Percentiles rank a stretch among this genome's conserved stretches.
Conservation (phyloP, 352 stramenopile species). For the Peronospora farinosa region DNA sequence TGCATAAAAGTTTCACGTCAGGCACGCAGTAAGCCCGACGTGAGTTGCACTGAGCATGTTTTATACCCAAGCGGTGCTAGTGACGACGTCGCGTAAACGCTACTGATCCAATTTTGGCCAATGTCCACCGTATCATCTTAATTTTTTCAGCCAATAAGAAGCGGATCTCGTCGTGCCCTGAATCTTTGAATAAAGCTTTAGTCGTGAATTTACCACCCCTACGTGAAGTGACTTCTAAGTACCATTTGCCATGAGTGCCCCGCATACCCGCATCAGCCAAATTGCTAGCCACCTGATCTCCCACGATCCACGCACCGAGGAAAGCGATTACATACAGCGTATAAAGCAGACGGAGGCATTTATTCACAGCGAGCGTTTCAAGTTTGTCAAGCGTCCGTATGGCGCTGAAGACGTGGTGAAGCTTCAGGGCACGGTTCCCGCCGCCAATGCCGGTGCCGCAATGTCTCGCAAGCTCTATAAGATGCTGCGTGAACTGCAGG, state of each 20-base stretch:
- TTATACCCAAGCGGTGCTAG: constrained; percentile 30
- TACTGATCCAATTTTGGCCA: constrained; percentile 24
- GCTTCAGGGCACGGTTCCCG: constrained; percentile 68
- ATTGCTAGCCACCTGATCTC: constrained; percentile 64
- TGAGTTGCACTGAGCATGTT: constrained; percentile 15
- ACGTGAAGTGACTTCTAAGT: constrained; percentile 14
- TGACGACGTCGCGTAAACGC: constrained; percentile 54
- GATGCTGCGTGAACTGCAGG: constrained; percentile 78
- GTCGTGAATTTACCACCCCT: constrained; percentile 40
- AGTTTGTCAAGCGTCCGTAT: constrained; percentile 78
- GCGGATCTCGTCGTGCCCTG: constrained; percentile 14
- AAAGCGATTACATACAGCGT: constrained; percentile 53
- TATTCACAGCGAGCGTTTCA: constrained; percentile 65
- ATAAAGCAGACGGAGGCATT: constrained; percentile 73
- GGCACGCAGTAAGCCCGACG: neutral
- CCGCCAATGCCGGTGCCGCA: constrained; percentile 38
- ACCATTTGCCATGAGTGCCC: constrained; percentile 43
- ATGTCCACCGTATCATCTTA: neutral
- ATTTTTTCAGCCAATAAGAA: constrained; percentile 19
- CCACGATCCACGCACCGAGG: constrained; percentile 50
- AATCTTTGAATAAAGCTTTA: constrained; percentile 24
- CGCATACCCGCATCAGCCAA: constrained; percentile 60
- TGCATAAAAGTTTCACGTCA: neutral
- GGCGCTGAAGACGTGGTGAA: constrained; percentile 79
- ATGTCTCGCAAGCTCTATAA: constrained; percentile 85